Evolutionary conservation across 352 stramenopile species (phyloP).

Genomic region (Pythium brachiatum): DNA sequence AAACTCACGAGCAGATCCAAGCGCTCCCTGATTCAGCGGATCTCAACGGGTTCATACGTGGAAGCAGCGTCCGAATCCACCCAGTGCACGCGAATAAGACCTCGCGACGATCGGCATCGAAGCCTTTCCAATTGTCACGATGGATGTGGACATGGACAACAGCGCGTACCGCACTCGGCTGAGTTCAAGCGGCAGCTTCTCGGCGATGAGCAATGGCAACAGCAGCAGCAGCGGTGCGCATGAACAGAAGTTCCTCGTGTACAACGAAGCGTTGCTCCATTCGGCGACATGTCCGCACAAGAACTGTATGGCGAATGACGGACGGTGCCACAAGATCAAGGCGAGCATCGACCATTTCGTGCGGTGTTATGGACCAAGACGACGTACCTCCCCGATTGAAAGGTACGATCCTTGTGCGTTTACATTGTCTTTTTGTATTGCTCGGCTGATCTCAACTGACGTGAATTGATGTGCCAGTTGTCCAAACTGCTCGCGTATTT

Average conservation of each 20-base stretch:
- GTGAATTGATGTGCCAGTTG: conserved; percentile 38
- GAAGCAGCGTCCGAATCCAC: not conserved
- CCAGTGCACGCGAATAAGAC: not conserved
- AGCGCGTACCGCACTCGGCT: conserved; percentile 9
- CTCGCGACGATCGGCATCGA: not conserved
- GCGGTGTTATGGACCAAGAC: conserved; percentile 75
- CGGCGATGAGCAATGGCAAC: not conserved
- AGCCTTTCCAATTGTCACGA: conserved; percentile 5
- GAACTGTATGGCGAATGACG: conserved; percentile 57
- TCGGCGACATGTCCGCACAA: conserved; percentile 52
- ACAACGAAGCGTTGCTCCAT: conserved; percentile 81
- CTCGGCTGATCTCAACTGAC: not conserved
- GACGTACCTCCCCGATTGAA: conserved; percentile 69
- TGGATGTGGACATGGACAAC: conserved; percentile 31
- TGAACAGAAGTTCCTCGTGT: conserved; percentile 84
- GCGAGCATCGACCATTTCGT: conserved; percentile 88
- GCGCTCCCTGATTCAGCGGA: too few species aligned
- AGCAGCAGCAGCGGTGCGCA: conserved; percentile 26
- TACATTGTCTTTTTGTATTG: not conserved
- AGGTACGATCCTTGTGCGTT: conserved; percentile 34
- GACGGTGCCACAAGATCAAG: conserved; percentile 86
- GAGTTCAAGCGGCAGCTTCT: conserved; percentile 16
- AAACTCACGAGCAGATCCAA: too few species aligned
- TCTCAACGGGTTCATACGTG: not conserved
- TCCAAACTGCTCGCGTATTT: conserved; percentile 83